Evolutionary conservation across 106 monocot genomes (phyloP).

Genomic region (Dendrobium nobile): DNA sequence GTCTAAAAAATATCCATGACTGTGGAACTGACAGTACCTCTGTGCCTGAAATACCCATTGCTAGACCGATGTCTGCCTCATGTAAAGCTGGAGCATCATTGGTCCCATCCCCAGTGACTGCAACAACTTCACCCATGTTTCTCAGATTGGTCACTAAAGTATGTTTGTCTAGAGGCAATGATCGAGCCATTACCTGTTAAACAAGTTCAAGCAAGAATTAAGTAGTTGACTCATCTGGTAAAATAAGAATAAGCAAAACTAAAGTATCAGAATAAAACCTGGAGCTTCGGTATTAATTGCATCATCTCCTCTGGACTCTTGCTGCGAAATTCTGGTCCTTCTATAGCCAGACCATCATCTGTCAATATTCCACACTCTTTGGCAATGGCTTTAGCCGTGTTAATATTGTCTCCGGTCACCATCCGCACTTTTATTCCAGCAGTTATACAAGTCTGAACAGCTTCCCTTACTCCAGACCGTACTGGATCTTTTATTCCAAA

Average conservation of each 20-base stretch:
- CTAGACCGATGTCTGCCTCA: slow-evolving; percentile 93
- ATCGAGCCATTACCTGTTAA: slow-evolving; percentile 86
- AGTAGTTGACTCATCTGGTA: neutral
- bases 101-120: slow-evolving; percentile 96
- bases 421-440: slow-evolving; percentile 91
- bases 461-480: slow-evolving; percentile 77
- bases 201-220: slow-evolving; percentile 1
- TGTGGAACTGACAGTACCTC: slow-evolving; percentile 43
- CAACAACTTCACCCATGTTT: slow-evolving; percentile 73
- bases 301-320: slow-evolving; percentile 65
- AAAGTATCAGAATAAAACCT: slow-evolving; percentile 33
- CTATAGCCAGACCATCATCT: slow-evolving; percentile 80
- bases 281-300: slow-evolving; percentile 75
- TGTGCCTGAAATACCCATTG: slow-evolving; percentile 96
- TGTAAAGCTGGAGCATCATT: slow-evolving; percentile 97
- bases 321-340: slow-evolving; percentile 74
- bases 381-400: slow-evolving; percentile 95
- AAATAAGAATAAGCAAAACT: neutral
- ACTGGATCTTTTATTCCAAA: slow-evolving; percentile 98
- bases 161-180: slow-evolving; percentile 90
- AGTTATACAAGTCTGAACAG: slow-evolving; percentile 66
- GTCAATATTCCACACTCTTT: slow-evolving; percentile 94
- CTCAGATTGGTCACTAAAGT: slow-evolving; percentile 72
- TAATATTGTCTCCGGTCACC: slow-evolving; percentile 97
- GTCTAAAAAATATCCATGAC: neutral